Evolutionary conservation across 2,329 filamentous ascomycete species (phyloP).

Genomic region (Cordyceps javanica): DNA sequence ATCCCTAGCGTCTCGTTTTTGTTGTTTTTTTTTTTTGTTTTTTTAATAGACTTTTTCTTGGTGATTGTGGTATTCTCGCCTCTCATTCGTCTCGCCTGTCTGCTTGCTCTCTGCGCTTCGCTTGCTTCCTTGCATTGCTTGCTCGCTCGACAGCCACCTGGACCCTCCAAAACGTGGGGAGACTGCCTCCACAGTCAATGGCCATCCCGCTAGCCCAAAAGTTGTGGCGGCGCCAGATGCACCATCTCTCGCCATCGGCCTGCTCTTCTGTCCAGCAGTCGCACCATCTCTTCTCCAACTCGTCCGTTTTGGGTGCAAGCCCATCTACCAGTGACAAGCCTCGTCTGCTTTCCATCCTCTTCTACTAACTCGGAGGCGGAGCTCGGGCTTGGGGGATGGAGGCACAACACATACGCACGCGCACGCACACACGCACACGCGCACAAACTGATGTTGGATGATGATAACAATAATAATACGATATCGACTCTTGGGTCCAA

Average conservation of each 20-base stretch:
- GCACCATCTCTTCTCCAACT: neutral
- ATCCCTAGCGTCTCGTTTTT: neutral
- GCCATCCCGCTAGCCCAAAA: slow-evolving; percentile 6
- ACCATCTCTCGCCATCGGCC: neutral
- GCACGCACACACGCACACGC: neutral
- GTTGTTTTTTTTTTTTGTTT: neutral
- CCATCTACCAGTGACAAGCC: neutral
- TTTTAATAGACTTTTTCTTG: neutral
- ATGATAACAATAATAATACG: neutral
- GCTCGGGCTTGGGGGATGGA: neutral
- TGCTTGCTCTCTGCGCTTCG: too few species aligned
- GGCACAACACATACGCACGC: too few species aligned
- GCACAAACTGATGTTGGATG: neutral
- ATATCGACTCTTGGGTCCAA: neutral
- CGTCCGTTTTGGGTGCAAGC: neutral
- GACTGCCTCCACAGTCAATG: neutral
- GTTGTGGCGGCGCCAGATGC: slow-evolving; percentile 8
- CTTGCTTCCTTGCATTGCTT: too few species aligned
- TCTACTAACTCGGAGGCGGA: neutral
- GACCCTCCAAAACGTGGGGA: neutral
- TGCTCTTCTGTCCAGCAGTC: neutral
- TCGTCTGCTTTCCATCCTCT: neutral
- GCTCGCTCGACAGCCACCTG: too few species aligned
- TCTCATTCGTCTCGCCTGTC: neutral
- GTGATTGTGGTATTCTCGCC: neutral